Percentiles rank a stretch among this genome's conserved stretches.
Evolutionary conservation across 768 basidiomycete genomes (phyloP).

Genomic region (Amanita molliuscula): DNA sequence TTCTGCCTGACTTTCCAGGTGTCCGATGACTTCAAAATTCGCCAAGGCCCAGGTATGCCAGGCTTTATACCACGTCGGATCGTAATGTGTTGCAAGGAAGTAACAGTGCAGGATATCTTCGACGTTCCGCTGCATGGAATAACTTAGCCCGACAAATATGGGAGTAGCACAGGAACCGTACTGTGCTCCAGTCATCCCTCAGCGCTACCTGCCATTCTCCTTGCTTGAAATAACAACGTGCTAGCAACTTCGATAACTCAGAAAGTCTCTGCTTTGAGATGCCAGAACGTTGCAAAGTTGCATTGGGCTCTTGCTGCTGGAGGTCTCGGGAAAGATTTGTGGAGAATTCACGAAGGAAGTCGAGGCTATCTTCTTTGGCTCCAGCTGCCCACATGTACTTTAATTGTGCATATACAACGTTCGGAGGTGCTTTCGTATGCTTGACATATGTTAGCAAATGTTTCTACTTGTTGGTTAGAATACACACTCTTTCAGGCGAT

Average conservation of each 20-base stretch:
- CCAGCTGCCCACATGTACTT: slow-evolving; percentile 95
- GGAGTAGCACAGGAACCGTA: slow-evolving; percentile 27
- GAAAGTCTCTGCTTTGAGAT: slow-evolving; percentile 50
- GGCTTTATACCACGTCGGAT: slow-evolving; percentile 96
- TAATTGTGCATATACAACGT: slow-evolving; percentile 92
- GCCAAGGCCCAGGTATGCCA: slow-evolving; percentile 99
- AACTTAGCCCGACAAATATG: background rate
- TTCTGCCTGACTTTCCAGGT: slow-evolving; percentile 61
- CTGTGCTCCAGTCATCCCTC: slow-evolving; percentile 69
- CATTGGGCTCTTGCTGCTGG: slow-evolving; percentile 40
- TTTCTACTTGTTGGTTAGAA: background rate
- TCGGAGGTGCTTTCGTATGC: slow-evolving; percentile 75
- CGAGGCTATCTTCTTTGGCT: slow-evolving; percentile 66
- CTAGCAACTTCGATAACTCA: slow-evolving; percentile 77
- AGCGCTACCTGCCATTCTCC: slow-evolving; percentile 89
- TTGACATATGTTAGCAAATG: slow-evolving; percentile 29
- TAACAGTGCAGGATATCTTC: slow-evolving; percentile 81
- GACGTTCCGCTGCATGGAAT: slow-evolving; percentile 49
- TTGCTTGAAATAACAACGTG: slow-evolving; percentile 92
- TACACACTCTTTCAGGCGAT: slow-evolving; percentile 54
- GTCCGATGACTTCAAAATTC: slow-evolving; percentile 87
- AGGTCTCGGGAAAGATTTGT: slow-evolving; percentile 67
- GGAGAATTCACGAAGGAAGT: slow-evolving; percentile 76
- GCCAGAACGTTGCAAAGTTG: slow-evolving; percentile 36
- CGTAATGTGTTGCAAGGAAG: slow-evolving; percentile 79